phyloP scores from a whole-genome alignment of 2,329 filamentous ascomycete species.

The Phoma sp. region DNA sequence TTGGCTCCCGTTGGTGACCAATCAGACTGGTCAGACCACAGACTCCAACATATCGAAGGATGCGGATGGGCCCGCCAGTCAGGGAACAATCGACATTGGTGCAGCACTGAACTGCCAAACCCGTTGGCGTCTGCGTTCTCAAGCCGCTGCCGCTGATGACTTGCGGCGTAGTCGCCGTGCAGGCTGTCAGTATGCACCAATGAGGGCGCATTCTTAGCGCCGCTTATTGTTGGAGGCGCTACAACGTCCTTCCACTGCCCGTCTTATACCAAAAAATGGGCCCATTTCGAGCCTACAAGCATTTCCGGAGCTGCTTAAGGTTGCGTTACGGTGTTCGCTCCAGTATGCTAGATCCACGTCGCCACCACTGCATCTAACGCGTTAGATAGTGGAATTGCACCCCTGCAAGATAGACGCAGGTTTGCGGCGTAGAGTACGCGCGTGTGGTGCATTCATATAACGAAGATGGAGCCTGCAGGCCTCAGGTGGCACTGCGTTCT shows the following conservation, averaged over 20 bases:
- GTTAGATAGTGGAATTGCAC: conserved; percentile 5
- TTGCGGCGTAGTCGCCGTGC: conserved; percentile 14
- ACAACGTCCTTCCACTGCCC: conserved; percentile 9
- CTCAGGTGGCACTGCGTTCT: conserved; percentile 38
- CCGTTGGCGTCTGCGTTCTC: conserved; percentile 11
- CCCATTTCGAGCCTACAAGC: conserved; percentile 12
- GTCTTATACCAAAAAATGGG: conserved; percentile 7
- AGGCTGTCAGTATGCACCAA: conserved; percentile 5
- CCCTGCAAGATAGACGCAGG: conserved; percentile 21
- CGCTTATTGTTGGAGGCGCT: conserved; percentile 10
- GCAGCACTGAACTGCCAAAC: conserved; percentile 12
- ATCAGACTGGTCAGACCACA: background rate
- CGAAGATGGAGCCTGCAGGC: conserved; percentile 38
- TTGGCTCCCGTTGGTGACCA: conserved; percentile 7
- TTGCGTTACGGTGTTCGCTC: conserved; percentile 3
- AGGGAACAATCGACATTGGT: conserved; percentile 15
- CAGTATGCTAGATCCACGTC: conserved; percentile 11
- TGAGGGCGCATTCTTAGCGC: conserved; percentile 15
- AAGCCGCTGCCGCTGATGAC: conserved; percentile 16
- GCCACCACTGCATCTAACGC: conserved; percentile 9
- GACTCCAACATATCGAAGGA: conserved; percentile 8
- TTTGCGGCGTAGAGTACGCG: conserved; percentile 31
- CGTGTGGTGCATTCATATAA: conserved; percentile 41
- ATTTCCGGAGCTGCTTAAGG: conserved; percentile 7
- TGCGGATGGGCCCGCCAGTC: conserved; percentile 11